Conservation (phyloP, 305 asterid species). For the Fraxinus greggii region DNA sequence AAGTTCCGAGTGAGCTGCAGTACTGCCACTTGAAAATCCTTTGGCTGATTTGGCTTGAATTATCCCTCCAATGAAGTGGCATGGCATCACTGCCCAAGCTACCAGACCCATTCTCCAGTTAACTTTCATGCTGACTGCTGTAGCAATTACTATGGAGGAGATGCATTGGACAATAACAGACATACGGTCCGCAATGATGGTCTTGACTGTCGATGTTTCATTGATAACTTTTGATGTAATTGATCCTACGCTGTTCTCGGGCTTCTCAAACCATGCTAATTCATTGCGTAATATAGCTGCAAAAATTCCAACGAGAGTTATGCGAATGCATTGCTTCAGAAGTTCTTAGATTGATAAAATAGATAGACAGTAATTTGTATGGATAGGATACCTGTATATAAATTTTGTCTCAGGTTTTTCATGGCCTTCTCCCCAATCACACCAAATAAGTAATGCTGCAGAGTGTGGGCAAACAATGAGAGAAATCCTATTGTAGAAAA, state of each 20-base stretch:
- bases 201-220: constrained; percentile 73
- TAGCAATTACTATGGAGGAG: constrained; percentile 73
- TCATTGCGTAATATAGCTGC: constrained; percentile 69
- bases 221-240: constrained; percentile 61
- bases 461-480: constrained; percentile 65
- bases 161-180: constrained; percentile 73
- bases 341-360: constrained; percentile 14
- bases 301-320: constrained; percentile 18
- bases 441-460: constrained; percentile 77
- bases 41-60: constrained; percentile 85
- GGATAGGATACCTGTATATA: constrained; percentile 57
- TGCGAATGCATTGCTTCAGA: background rate
- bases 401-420: constrained; percentile 60
- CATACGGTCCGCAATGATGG: constrained; percentile 74
- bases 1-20: constrained; percentile 59
- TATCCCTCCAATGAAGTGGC: constrained; percentile 83
- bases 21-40: constrained; percentile 63
- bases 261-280: constrained; percentile 74
- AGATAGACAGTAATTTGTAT: background rate
- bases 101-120: constrained; percentile 84
- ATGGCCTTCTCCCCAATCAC: constrained; percentile 72
- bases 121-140: constrained; percentile 65
- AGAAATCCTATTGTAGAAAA: constrained; percentile 61
- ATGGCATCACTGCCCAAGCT: constrained; percentile 91
- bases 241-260: constrained; percentile 61